Conservation (phyloP, 2,329 filamentous ascomycete species). For the Penicillium sp. region DNA sequence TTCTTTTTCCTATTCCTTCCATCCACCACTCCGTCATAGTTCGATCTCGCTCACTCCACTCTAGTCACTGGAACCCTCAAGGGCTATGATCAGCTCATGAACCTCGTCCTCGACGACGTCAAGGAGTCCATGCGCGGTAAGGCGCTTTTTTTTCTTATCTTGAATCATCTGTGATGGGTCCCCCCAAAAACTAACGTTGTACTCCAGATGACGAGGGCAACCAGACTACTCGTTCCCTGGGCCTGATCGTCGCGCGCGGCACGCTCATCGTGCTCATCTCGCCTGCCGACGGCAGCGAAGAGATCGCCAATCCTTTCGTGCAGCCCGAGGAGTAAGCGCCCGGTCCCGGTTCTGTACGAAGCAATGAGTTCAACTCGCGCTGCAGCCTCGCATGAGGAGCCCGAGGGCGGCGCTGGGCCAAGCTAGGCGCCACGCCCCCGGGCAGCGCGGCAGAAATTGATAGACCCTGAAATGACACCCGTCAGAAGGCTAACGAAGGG, state of each 20-base stretch:
- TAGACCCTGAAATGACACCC: slow-evolving; percentile 9
- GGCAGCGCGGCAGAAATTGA: too few relatives aligned
- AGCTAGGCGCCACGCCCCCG: too few relatives aligned
- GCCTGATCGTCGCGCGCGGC: slow-evolving; percentile 82
- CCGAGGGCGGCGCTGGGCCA: too few relatives aligned
- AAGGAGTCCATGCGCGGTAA: slow-evolving; percentile 84
- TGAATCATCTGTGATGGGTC: neutral
- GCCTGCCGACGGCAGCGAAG: slow-evolving; percentile 89
- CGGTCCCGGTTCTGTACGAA: neutral
- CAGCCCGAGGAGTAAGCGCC: slow-evolving; percentile 62
- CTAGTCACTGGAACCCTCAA: slow-evolving; percentile 84
- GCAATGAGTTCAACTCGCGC: slow-evolving; percentile 1
- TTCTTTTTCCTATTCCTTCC: slow-evolving; percentile 5
- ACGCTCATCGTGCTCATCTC: slow-evolving; percentile 91
- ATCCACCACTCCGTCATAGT: slow-evolving; percentile 3
- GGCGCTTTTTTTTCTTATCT: slow-evolving; percentile 22
- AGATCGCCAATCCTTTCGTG: slow-evolving; percentile 91
- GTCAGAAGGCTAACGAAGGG: slow-evolving; percentile 19
- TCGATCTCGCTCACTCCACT: slow-evolving; percentile 6
- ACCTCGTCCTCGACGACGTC: slow-evolving; percentile 91
- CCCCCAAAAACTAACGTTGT: slow-evolving; percentile 14
- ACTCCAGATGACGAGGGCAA: slow-evolving; percentile 84
- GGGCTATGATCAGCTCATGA: slow-evolving; percentile 97
- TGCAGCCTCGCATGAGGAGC: too few relatives aligned
- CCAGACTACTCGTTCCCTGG: slow-evolving; percentile 73